Base-by-base conservation (phyloP, 176 grass and related monocot genomes). In the Metroxylon sagu region DNA sequence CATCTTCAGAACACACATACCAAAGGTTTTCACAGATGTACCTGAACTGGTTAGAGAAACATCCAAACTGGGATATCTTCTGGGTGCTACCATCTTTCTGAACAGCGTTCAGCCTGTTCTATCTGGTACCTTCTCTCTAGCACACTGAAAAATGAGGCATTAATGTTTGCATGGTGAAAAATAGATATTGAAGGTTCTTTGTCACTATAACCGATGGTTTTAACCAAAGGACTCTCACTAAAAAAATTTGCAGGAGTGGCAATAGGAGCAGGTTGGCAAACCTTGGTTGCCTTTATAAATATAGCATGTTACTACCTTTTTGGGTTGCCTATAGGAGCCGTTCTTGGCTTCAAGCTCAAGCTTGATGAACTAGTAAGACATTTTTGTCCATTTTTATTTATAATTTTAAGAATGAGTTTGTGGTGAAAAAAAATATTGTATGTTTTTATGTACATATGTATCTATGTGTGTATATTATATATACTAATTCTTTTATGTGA, bases 21-120 rank as follows among this genome's bases (percentile, higher is more conserved):
- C 93, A 0, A 66, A 79, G 15, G 61, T 98, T 57, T 98, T 98
- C 73, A 92, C 76, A 56, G 76, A 81, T 18, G 82, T 73, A 16
- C 56, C 56, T 1, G 84, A 60, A 29, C 75, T 98, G 53, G 61
- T 85, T 4, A 67, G 77, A 17, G 81, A 84, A 49, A 75, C 85
- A 14, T 73, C 76, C 4, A 82, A 83, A 54, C 74, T 98, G 4
- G 84, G 81, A 2, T 80, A 71, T 80, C 79, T 98, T 56, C 79
- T 98, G 0, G 87, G 85, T 6, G 82, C 65, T 23, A 80, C 82
- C 30, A 85, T 98, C 68, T 81, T 98, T 66, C 87, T 98, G 64
- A 92, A 88, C 73, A 98, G 93, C 73, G 59, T 98, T 64, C 93
- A 98, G 65, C 87, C 87, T 0, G 93, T 98, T 29, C 84, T 98